Percentiles rank a stretch among this genome's conserved stretches.
Evolutionary conservation across 257 asterid genomes (phyloP).

Genomic region (Verbena officinalis): DNA sequence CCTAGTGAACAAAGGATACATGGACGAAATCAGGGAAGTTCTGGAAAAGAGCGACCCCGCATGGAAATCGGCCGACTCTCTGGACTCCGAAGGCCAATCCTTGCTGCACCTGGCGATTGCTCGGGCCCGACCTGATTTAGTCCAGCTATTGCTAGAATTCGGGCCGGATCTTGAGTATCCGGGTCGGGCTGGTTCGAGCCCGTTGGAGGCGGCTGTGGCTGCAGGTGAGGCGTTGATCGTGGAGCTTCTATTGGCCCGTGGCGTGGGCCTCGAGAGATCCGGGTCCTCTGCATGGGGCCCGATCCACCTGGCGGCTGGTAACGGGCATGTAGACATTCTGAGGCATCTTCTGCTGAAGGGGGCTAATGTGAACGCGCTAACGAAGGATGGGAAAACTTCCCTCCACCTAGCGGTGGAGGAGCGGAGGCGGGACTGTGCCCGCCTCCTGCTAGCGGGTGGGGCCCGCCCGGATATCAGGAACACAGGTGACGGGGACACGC

Average conservation of each 20-base stretch:
- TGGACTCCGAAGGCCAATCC: slow-evolving; percentile 61
- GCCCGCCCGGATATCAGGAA: slow-evolving; percentile 44
- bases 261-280: slow-evolving; percentile 57
- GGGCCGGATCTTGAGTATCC: slow-evolving; percentile 54
- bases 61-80: slow-evolving; percentile 58
- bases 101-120: slow-evolving; percentile 65
- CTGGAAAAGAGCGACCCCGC: slow-evolving; percentile 57
- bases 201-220: slow-evolving; percentile 76
- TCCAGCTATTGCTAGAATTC: slow-evolving; percentile 70
- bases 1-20: slow-evolving; percentile 47
- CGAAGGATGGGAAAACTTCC: slow-evolving; percentile 66
- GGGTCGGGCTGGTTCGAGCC: slow-evolving; percentile 56
- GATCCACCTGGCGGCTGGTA: slow-evolving; percentile 57
- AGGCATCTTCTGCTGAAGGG: slow-evolving; percentile 67
- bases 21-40: slow-evolving; percentile 78
- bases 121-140: slow-evolving; percentile 70
- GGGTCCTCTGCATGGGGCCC: slow-evolving; percentile 65
- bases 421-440: slow-evolving; percentile 60
- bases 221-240: slow-evolving; percentile 64
- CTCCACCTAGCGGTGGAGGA: slow-evolving; percentile 74
- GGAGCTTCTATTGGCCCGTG: slow-evolving; percentile 64
- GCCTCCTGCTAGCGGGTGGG: slow-evolving; percentile 51
- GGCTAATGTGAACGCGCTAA: slow-evolving; percentile 51
- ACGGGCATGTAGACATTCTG: slow-evolving; percentile 63
- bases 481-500: slow-evolving; percentile 53